phyloP scores from a whole-genome alignment of 176 grass and related monocot genomes.

The Bromus sterilis region DNA sequence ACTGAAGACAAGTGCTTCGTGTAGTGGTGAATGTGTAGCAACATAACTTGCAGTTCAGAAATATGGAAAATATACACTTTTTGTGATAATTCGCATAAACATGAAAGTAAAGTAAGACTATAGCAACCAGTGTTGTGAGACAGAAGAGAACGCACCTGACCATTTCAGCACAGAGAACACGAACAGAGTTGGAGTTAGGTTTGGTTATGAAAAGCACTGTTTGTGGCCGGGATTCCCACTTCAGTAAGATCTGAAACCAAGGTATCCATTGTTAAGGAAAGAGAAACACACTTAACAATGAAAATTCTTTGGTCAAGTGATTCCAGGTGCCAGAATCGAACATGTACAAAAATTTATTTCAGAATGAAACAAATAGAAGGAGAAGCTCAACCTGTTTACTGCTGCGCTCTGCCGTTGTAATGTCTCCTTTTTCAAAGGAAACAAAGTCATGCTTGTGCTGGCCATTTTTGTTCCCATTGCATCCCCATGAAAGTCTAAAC shows the following conservation, averaged over 20 bases:
- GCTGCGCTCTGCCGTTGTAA: conserved; percentile 93
- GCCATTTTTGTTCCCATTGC: conserved; percentile 86
- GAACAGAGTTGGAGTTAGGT: conserved; percentile 81
- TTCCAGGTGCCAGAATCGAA: background rate
- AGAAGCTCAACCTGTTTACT: conserved; percentile 76
- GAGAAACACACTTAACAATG: background rate
- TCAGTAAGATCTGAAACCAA: conserved; percentile 84
- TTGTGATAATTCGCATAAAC: background rate
- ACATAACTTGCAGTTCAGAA: background rate
- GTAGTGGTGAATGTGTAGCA: background rate
- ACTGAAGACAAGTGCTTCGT: background rate
- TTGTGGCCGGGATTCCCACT: conserved; percentile 89
- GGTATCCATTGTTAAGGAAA: conserved; percentile 17
- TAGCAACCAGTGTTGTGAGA: background rate
- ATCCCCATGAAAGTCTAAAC: conserved; percentile 95
- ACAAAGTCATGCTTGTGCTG: conserved; percentile 99
- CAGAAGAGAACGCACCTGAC: conserved; percentile 66
- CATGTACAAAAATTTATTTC: background rate
- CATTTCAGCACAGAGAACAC: conserved; percentile 77
- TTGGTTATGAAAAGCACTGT: conserved; percentile 92
- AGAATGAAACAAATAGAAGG: background rate
- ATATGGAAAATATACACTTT: background rate
- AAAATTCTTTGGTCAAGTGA: background rate
- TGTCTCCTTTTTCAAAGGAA: conserved; percentile 98
- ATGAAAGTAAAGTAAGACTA: background rate